Conservation (phyloP, 2,329 filamentous ascomycete genomes). For the Xylariaceae sp. region DNA sequence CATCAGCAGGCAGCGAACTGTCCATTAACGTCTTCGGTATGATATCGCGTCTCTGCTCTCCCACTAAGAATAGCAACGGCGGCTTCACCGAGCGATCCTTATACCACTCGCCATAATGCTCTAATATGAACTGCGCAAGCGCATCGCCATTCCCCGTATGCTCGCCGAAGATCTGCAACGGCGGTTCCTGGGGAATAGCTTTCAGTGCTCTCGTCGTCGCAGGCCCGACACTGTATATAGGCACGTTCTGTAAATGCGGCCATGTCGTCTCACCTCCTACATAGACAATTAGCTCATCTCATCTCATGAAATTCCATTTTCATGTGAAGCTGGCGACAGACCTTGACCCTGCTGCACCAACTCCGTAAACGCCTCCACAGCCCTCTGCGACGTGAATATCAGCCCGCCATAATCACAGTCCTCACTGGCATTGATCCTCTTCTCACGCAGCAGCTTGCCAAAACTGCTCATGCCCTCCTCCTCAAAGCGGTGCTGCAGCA, state of each 20-base stretch:
- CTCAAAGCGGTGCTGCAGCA: conserved; percentile 66
- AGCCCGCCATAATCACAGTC: conserved; percentile 61
- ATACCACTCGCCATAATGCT: conserved; percentile 63
- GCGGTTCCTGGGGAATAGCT: conserved; percentile 46
- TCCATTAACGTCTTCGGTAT: conserved; percentile 77
- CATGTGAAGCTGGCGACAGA: conserved; percentile 15
- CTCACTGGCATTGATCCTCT: conserved; percentile 36
- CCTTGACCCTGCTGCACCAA: conserved; percentile 52
- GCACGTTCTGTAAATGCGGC: conserved; percentile 52
- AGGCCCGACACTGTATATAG: conserved; percentile 73
- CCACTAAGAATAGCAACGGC: conserved; percentile 78
- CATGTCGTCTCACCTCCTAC: conserved; percentile 33
- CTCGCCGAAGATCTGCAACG: conserved; percentile 65
- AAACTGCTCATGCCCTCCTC: conserved; percentile 53
- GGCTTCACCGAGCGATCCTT: conserved; percentile 42
- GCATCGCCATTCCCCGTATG: conserved; percentile 81
- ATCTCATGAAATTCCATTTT: conserved; percentile 16
- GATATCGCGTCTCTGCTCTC: conserved; percentile 82
- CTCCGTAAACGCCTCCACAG: conserved; percentile 69
- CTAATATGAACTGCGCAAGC: conserved; percentile 70
- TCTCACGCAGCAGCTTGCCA: conserved; percentile 42
- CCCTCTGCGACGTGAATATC: conserved; percentile 78
- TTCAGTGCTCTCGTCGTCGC: conserved; percentile 71
- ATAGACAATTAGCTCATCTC: conserved; percentile 24
- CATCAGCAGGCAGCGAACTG: conserved; percentile 40